phyloP scores from a whole-genome alignment of 352 stramenopile genomes.

The Phytophthora cactorum region DNA sequence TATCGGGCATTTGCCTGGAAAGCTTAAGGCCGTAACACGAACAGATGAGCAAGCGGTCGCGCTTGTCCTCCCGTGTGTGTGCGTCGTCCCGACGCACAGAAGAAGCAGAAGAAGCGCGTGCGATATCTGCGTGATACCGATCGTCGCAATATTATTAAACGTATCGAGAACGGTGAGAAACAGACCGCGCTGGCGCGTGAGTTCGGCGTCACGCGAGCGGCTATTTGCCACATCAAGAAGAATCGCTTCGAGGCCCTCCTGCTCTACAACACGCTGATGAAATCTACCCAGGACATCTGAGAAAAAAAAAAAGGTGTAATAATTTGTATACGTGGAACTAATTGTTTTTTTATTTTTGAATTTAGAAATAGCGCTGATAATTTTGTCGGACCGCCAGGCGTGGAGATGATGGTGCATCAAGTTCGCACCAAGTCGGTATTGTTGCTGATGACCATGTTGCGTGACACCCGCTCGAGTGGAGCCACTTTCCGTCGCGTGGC shows the following conservation, averaged over 20 bases:
- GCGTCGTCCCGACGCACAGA: constrained; percentile 6
- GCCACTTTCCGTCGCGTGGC: constrained; percentile 46
- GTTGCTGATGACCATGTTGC: constrained; percentile 56
- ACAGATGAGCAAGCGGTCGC: no score
- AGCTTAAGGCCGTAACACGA: no score
- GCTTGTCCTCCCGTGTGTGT: no score
- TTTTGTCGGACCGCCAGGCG: constrained; percentile 26
- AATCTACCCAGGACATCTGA: constrained; percentile 63
- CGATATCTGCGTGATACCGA: constrained; percentile 67
- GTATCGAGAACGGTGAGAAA: constrained; percentile 72
- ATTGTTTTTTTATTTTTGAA: neutral
- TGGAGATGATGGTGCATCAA: constrained; percentile 50
- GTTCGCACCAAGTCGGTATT: constrained; percentile 47
- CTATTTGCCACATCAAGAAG: constrained; percentile 85
- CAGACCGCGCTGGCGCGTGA: constrained; percentile 64
- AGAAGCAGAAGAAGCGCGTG: constrained; percentile 53
- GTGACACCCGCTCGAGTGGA: constrained; percentile 37
- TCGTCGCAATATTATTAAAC: constrained; percentile 68
- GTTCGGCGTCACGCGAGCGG: constrained; percentile 71
- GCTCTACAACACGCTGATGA: constrained; percentile 61
- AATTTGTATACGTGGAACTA: no score
- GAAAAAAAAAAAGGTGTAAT: constrained; percentile 10
- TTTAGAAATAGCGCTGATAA: constrained; percentile 47
- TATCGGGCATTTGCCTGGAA: no score
- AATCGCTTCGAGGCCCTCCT: constrained; percentile 76